phyloP scores from a whole-genome alignment of 306 rosid species.

The Prunus fruticosa region DNA sequence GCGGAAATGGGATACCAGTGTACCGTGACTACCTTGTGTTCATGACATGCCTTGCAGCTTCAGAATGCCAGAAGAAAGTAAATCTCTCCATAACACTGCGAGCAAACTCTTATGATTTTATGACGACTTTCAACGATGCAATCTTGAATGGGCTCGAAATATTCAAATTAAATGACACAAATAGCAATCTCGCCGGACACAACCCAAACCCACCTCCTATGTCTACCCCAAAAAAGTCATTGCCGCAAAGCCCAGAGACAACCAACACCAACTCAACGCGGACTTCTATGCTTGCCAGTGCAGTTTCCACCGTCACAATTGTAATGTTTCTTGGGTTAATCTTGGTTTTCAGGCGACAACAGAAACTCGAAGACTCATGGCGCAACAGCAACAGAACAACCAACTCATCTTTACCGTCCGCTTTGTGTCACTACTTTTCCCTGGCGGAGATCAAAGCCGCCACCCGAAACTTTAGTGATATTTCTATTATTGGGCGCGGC shows the following conservation, averaged over 20 bases:
- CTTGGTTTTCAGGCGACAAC: not conserved
- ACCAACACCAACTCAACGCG: too few relatives aligned
- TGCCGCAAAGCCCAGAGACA: too few relatives aligned
- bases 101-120: not conserved
- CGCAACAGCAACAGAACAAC: not conserved
- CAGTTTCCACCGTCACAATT: not conserved
- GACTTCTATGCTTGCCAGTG: conserved; percentile 7
- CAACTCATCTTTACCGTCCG: conserved; percentile 18
- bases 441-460: conserved; percentile 31
- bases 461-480: conserved; percentile 23
- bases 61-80: conserved; percentile 1
- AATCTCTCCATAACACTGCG: conserved; percentile 22
- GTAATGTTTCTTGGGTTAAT: not conserved
- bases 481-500: conserved; percentile 25
- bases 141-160: conserved; percentile 49
- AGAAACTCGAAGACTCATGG: not conserved
- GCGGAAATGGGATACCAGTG: not conserved
- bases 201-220: conserved; percentile 26
- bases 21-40: conserved; percentile 13
- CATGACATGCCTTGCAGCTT: accelerated
- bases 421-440: conserved; percentile 27
- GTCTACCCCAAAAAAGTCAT: accelerated
- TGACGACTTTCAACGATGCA: not conserved
- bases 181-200: conserved; percentile 26
- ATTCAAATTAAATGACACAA: conserved; percentile 26